phyloP scores from a whole-genome alignment of 805 yeast species.

The Helenozyma rhizophorensis region DNA sequence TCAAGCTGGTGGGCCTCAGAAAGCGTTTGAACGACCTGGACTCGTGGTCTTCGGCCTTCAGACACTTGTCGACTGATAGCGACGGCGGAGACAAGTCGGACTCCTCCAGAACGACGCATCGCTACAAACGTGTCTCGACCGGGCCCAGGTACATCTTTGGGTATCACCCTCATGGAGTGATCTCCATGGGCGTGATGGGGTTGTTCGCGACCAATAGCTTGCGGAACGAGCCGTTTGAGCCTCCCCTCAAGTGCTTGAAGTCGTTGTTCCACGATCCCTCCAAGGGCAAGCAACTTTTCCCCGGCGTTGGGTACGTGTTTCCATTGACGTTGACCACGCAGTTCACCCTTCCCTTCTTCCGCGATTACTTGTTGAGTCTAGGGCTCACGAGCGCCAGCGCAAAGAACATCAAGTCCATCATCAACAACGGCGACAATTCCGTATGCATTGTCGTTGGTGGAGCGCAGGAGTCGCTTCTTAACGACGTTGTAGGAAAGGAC shows the following conservation, averaged over 20 bases:
- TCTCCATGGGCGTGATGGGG: constrained; percentile 87
- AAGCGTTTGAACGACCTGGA: constrained; percentile 34
- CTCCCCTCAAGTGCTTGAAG: constrained; percentile 29
- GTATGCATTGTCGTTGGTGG: constrained; percentile 94
- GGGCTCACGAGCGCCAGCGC: constrained; percentile 86
- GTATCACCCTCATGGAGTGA: constrained; percentile 95
- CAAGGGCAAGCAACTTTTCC: constrained; percentile 61
- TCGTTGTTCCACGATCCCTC: constrained; percentile 61
- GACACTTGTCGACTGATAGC: no score
- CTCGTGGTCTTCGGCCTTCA: constrained; percentile 10
- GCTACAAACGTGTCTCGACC: constrained; percentile 30
- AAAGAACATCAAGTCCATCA: constrained; percentile 60
- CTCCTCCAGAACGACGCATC: constrained; percentile 3
- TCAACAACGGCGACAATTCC: constrained; percentile 61
- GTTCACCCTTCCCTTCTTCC: constrained; percentile 75
- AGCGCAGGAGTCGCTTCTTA: constrained; percentile 79
- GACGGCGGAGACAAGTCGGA: background rate
- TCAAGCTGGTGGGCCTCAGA: constrained; percentile 32
- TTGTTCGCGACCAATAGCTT: constrained; percentile 60
- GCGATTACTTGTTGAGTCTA: constrained; percentile 77
- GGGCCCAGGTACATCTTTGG: constrained; percentile 87
- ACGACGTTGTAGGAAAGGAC: constrained; percentile 31
- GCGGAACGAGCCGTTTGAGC: constrained; percentile 40
- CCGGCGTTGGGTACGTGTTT: constrained; percentile 74
- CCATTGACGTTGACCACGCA: constrained; percentile 79